phyloP scores from a whole-genome alignment of 495 filamentous ascomycete genomes.

The Tuber umbilicatum region DNA sequence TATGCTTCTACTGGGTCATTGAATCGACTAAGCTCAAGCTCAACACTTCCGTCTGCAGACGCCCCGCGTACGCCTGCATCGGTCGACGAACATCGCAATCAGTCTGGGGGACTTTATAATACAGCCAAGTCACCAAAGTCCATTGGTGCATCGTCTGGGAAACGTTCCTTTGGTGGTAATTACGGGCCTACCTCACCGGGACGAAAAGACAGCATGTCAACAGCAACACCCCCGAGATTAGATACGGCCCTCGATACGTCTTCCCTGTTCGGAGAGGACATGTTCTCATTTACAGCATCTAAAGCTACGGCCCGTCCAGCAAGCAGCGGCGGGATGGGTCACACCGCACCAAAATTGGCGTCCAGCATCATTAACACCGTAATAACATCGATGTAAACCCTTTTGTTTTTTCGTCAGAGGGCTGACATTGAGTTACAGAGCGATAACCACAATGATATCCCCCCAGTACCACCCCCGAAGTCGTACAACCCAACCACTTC shows the following conservation, averaged over 20 bases:
- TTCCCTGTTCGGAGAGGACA: slow-evolving; percentile 41
- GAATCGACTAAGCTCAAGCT: slow-evolving; percentile 42
- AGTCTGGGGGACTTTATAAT: slow-evolving; percentile 24
- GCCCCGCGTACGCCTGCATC: slow-evolving; percentile 41
- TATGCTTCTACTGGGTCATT: slow-evolving; percentile 41
- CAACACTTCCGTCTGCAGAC: slow-evolving; percentile 40
- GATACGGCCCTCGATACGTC: slow-evolving; percentile 40
- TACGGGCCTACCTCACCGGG: slow-evolving; percentile 27
- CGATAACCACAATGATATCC: slow-evolving; percentile 40
- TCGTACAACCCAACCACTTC: slow-evolving; percentile 36
- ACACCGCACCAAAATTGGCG: slow-evolving; percentile 41
- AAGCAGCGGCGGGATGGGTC: slow-evolving; percentile 30
- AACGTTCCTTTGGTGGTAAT: slow-evolving; percentile 32
- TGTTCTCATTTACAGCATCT: slow-evolving; percentile 39
- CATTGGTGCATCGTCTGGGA: slow-evolving; percentile 31
- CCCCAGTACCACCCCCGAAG: slow-evolving; percentile 39
- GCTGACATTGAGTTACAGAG: slow-evolving; percentile 28
- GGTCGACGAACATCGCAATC: slow-evolving; percentile 22
- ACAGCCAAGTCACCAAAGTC: slow-evolving; percentile 33
- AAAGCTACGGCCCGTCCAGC: slow-evolving; percentile 27
- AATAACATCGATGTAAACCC: slow-evolving; percentile 16
- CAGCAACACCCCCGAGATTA: slow-evolving; percentile 32
- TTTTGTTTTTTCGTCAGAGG: slow-evolving; percentile 8
- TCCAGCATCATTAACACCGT: slow-evolving; percentile 38
- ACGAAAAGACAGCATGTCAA: slow-evolving; percentile 32